A percentile compares a stretch with the other conserved stretches of the same genome.
Evolutionary conservation across 257 asterid genomes (phyloP).

Genomic region (Petunia axillaris): DNA sequence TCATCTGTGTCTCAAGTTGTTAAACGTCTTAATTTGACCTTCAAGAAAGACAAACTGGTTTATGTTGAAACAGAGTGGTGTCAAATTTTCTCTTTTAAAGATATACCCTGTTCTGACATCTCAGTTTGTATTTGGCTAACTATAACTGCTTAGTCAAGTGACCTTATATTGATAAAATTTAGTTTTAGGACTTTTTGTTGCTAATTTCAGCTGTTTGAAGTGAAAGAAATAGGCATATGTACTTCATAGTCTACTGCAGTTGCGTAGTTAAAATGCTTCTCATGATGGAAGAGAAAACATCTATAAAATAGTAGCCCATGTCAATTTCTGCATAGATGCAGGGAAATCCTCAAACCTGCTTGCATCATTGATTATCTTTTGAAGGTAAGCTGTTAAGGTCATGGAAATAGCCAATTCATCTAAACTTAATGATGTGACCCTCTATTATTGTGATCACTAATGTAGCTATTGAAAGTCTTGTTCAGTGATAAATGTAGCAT

Average conservation of each 20-base stretch:
- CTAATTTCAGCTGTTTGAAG: constrained; percentile 13
- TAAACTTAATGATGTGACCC: not conserved
- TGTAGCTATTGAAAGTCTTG: constrained; percentile 15
- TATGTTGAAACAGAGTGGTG: not conserved
- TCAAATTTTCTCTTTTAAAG: not conserved
- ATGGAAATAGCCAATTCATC: not conserved
- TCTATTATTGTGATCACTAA: not conserved
- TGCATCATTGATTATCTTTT: not conserved
- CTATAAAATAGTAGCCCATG: not conserved
- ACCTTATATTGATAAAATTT: not conserved
- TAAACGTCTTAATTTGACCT: constrained; percentile 7
- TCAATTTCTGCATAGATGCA: not conserved
- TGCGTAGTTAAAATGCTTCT: not conserved
- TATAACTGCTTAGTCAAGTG: constrained; percentile 20
- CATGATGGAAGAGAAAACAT: not conserved
- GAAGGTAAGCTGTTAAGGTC: not conserved
- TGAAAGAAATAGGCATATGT: not conserved
- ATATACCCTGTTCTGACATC: constrained; percentile 10
- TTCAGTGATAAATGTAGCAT: not conserved
- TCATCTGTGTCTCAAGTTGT: not conserved
- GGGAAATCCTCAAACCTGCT: not conserved
- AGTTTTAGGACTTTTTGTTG: not conserved
- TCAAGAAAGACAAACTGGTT: not conserved
- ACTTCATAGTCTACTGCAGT: not conserved
- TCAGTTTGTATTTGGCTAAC: not conserved